Evolutionary conservation across 176 grass and related monocot species (phyloP), one percentile per base, ranked within the genome.

Genomic region (Canna indica): DNA sequence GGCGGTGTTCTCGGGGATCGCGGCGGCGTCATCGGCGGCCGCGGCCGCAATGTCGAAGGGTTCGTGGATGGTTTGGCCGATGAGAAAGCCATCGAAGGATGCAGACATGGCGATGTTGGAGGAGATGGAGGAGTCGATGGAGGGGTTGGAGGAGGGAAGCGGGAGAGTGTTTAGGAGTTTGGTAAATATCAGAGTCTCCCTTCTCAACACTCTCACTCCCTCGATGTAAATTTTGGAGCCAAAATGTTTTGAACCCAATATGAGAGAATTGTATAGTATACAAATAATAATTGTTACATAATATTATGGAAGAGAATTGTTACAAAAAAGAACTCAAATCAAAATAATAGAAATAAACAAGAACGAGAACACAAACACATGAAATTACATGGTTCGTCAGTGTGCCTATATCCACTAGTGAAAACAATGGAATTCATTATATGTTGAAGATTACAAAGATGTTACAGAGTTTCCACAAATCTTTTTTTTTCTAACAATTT

Each of bases 171-270:
- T 47, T 5, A 70, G 14, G 25, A 33, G 68, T 3, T 9, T 70
- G 44, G 12, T 70, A 9, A 50, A 70, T 41, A 70, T 31, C 0
- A n/a, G 68, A 70, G 68, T 70, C 6, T 24, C 27, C 26, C 44
- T 70, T 29, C 68, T 70, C 5, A 70, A 70, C 25, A 70, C 50
- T 18, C 27, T 70, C 16, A 70, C 68, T 20, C 68, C 68, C 1
- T 31, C 24, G 30, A 48, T 50, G 41, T 70, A 70, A 31, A 30
- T n/a, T 70, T 70, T 68, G n/a, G 45, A 6, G 24, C 15, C 31
- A 20, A 48, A 50, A 68, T 35, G 11, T n/a, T 50, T 58, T 27
- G 15, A 63, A 63, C 14, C 15, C 2, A n/a, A 20, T 18, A 63
- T 20, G 15, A 35, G 29, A 63, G 9, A 66, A 66, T 20, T 41